Evolutionary conservation across 176 grass and related monocot species (phyloP).

Genomic region (Olyra latifolia): DNA sequence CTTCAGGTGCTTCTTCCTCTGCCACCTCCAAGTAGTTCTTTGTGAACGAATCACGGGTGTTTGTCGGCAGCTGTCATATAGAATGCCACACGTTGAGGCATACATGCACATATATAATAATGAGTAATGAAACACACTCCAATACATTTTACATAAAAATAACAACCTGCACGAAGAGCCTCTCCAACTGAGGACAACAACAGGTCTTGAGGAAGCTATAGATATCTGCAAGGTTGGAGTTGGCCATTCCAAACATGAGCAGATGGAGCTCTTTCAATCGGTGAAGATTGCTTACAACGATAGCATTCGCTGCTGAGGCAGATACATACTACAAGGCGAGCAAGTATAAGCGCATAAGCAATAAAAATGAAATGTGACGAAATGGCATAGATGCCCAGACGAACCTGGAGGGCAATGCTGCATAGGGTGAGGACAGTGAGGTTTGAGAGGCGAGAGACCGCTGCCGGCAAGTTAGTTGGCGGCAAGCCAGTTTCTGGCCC

Average conservation of each 20-base stretch:
- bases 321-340: conserved; percentile 53
- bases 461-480: conserved; percentile 44
- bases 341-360: conserved; percentile 29
- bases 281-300: conserved; percentile 43
- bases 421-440: conserved; percentile 74
- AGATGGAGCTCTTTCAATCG: conserved; percentile 69
- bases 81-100: conserved; percentile 24
- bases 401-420: conserved; percentile 88
- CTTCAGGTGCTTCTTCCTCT: conserved; percentile 70
- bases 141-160: conserved; percentile 11
- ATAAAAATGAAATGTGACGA: not conserved
- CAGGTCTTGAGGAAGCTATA: conserved; percentile 76
- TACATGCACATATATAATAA: not conserved
- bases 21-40: conserved; percentile 63
- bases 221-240: conserved; percentile 79
- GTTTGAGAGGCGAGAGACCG: conserved; percentile 43
- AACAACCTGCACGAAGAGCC: conserved; percentile 82
- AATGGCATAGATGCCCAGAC: not conserved
- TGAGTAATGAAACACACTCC: not conserved
- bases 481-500: conserved; percentile 48
- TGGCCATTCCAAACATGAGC: conserved; percentile 79
- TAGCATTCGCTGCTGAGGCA: conserved; percentile 26
- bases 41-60: conserved; percentile 59
- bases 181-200: conserved; percentile 56
- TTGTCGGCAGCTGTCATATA: conserved; percentile 70